phyloP scores from a whole-genome alignment of 192 early-diverging fungal species.

The Backusella psychrophila region DNA sequence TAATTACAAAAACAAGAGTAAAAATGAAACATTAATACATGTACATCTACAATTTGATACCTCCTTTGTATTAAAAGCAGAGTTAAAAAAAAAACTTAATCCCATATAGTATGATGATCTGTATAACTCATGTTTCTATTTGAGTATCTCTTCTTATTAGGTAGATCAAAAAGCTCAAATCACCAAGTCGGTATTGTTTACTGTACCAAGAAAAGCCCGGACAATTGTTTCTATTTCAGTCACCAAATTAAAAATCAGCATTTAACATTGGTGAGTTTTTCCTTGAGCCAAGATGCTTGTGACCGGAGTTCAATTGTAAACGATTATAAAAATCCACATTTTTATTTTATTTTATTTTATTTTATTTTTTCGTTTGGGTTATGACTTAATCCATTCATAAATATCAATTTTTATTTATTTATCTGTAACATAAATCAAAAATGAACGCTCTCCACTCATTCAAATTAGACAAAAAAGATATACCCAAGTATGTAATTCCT shows the following conservation, averaged over 20 bases:
- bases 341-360: background rate
- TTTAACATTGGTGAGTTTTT: background rate
- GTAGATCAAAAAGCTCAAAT: background rate
- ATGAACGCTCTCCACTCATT: background rate
- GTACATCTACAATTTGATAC: background rate
- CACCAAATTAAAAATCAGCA: background rate
- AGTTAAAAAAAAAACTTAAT: background rate
- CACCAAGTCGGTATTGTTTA: background rate
- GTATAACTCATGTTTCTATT: background rate
- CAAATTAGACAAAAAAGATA: background rate
- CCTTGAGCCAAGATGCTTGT: background rate
- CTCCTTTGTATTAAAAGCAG: background rate
- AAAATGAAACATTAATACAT: background rate
- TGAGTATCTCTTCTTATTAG: background rate
- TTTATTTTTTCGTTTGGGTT: background rate
- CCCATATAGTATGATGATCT: background rate
- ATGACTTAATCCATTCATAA: background rate
- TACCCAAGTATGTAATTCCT: constrained; percentile 1
- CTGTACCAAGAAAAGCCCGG: constrained; percentile 2
- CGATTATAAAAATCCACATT: background rate
- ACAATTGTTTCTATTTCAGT: constrained; percentile 1
- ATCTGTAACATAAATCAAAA: background rate
- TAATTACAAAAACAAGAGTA: background rate
- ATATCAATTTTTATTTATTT: background rate
- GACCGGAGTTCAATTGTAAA: background rate